Percentiles rank a stretch among this genome's conserved stretches.
Conservation (phyloP, 768 basidiomycete species). For the Boletus vinaceobasis region DNA sequence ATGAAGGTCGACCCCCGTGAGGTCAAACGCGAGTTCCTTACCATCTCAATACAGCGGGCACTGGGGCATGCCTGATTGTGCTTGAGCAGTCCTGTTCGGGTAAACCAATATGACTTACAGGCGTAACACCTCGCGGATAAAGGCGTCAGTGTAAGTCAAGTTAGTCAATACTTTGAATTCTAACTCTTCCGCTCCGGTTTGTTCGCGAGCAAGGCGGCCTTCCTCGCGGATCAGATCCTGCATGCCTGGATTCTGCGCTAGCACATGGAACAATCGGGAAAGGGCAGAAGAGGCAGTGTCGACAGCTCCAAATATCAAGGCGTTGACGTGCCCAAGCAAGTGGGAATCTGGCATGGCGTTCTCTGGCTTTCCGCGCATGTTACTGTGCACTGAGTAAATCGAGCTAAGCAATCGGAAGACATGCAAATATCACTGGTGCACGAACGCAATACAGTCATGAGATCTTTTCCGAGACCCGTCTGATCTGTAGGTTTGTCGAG, state of each 20-base stretch:
- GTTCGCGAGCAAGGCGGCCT: not conserved
- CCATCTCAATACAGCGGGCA: constrained; percentile 1
- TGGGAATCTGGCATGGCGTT: not conserved
- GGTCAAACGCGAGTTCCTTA: not conserved
- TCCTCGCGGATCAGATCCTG: not conserved
- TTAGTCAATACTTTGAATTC: not conserved
- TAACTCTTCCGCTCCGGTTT: not conserved
- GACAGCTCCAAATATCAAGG: constrained; percentile 1
- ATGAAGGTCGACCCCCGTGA: not conserved
- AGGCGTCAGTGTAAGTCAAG: not conserved
- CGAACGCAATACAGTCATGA: constrained; percentile 3
- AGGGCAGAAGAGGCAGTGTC: not conserved
- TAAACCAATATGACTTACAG: not conserved
- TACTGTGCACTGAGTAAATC: not conserved
- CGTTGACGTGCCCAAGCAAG: not conserved
- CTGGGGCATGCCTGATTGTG: not conserved
- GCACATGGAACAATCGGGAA: not conserved
- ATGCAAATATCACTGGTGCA: not conserved
- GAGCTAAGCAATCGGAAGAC: not conserved
- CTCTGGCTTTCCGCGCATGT: not conserved
- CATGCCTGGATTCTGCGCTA: not conserved
- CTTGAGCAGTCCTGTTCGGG: not conserved
- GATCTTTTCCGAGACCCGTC: not conserved
- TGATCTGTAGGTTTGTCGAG: not conserved
- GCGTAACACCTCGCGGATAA: not conserved